These are phyloP conservation scores for Bacidia rubella DNA, from an alignment of 495 filamentous ascomycete genomes.

Conservation along the genomic window DNA sequence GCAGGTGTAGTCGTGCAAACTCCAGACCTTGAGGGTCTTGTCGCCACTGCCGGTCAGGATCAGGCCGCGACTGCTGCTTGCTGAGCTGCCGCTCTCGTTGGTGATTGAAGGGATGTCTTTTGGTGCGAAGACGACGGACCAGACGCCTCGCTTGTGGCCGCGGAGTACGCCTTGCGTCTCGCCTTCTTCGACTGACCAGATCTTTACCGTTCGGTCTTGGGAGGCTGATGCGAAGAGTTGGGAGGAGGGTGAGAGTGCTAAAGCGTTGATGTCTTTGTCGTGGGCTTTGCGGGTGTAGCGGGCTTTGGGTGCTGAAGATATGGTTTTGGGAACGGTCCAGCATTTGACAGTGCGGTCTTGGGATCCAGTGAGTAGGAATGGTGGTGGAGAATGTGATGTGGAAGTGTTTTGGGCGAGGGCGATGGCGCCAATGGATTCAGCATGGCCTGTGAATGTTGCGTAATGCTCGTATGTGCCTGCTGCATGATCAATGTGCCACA, in stretches of 20 bases:
- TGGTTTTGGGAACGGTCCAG: conserved; percentile 54
- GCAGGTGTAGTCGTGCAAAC: conserved; percentile 81
- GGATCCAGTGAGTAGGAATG: conserved; percentile 78
- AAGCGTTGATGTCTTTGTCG: conserved; percentile 96
- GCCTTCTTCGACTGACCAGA: conserved; percentile 83
- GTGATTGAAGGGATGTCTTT: conserved; percentile 56
- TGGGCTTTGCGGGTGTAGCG: conserved; percentile 83
- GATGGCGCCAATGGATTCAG: conserved; percentile 89
- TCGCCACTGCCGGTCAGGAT: conserved; percentile 83
- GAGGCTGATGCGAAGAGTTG: conserved; percentile 84
- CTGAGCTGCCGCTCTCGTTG: conserved; percentile 51
- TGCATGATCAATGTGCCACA: conserved; percentile 78
- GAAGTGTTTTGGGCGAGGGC: conserved; percentile 59
- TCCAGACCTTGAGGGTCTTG: conserved; percentile 95
- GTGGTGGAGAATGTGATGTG: conserved; percentile 55
- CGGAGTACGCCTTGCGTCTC: conserved; percentile 77
- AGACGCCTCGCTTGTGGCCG: conserved; percentile 87
- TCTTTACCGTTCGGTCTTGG: conserved; percentile 92
- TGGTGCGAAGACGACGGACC: conserved; percentile 83
- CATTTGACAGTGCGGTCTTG: conserved; percentile 90
- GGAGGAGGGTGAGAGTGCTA: conserved; percentile 58
- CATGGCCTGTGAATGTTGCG: conserved; percentile 74
- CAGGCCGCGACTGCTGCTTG: conserved; percentile 51
- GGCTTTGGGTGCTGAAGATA: conserved; percentile 33
- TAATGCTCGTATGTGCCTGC: conserved; percentile 63